phyloP scores from a whole-genome alignment of 768 basidiomycete genomes.

The Cystofilobasidium bisporidii region DNA sequence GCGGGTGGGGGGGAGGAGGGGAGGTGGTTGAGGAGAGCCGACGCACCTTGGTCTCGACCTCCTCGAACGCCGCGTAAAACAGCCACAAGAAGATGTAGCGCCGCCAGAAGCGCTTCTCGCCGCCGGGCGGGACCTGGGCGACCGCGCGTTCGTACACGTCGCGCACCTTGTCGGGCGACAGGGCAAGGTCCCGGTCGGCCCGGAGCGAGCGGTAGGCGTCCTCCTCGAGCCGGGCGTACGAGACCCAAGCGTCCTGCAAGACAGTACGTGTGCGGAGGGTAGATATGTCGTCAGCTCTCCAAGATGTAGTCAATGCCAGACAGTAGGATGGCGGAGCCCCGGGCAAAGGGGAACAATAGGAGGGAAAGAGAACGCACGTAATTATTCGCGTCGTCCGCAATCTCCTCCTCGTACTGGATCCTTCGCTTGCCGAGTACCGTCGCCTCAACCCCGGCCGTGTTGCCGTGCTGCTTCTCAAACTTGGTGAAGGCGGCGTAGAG shows the following conservation, averaged over 20 bases:
- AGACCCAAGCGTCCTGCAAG: constrained; percentile 78
- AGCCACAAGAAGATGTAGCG: constrained; percentile 57
- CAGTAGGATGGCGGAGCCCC: no score
- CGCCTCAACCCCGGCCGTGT: constrained; percentile 71
- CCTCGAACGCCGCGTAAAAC: constrained; percentile 92
- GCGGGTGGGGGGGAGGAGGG: no score
- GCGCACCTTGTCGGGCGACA: constrained; percentile 59
- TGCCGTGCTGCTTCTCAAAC: constrained; percentile 97
- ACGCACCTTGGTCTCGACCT: constrained; percentile 80
- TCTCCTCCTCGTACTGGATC: constrained; percentile 96
- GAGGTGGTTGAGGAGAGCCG: no score
- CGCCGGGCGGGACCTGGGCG: constrained; percentile 86
- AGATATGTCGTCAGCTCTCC: no score
- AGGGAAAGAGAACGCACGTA: constrained; percentile 43
- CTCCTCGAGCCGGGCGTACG: constrained; percentile 87
- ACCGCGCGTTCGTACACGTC: constrained; percentile 95
- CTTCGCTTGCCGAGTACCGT: constrained; percentile 96
- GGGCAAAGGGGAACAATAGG: background rate
- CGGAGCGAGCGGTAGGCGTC: constrained; percentile 65
- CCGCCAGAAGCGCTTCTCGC: constrained; percentile 70
- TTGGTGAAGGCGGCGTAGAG: constrained; percentile 90
- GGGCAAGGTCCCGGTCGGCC: constrained; percentile 52
- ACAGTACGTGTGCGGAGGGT: no score
- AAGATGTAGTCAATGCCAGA: no score
- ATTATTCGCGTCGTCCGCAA: constrained; percentile 79